Evolutionary conservation across 2,329 filamentous ascomycete genomes (phyloP).

Genomic region (Hymenoscyphus occultus): DNA sequence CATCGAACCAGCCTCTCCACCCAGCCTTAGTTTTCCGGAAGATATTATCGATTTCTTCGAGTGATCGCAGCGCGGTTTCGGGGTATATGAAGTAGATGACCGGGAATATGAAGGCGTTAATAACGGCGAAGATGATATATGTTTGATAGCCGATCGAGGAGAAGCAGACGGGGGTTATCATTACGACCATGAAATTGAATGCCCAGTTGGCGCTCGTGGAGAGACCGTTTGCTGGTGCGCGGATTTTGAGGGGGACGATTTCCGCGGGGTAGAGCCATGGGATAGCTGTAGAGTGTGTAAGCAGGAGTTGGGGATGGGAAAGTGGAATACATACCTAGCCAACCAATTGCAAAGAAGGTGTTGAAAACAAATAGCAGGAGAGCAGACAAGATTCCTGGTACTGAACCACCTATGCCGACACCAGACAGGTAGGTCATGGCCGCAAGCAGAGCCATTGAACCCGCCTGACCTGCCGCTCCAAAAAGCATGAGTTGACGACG

Average conservation of each 20-base stretch:
- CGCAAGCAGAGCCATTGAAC: slow-evolving; percentile 61
- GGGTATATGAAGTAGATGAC: slow-evolving; percentile 61
- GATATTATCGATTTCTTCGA: slow-evolving; percentile 66
- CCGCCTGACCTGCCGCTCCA: slow-evolving; percentile 60
- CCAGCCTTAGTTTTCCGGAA: slow-evolving; percentile 51
- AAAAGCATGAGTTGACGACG: slow-evolving; percentile 71
- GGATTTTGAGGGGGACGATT: slow-evolving; percentile 50
- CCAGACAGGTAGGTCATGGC: slow-evolving; percentile 40
- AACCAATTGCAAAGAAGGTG: slow-evolving; percentile 51
- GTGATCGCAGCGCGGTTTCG: slow-evolving; percentile 60
- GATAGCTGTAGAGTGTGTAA: not conserved
- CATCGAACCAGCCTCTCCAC: slow-evolving; percentile 39
- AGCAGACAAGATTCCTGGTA: slow-evolving; percentile 34
- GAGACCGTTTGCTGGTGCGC: slow-evolving; percentile 57
- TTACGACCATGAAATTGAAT: slow-evolving; percentile 55
- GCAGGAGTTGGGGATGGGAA: not conserved
- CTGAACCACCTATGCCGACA: slow-evolving; percentile 36
- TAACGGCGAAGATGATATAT: slow-evolving; percentile 64
- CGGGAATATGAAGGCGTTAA: slow-evolving; percentile 39
- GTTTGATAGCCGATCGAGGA: slow-evolving; percentile 56
- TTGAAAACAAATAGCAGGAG: slow-evolving; percentile 49
- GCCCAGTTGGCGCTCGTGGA: slow-evolving; percentile 43
- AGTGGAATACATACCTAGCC: slow-evolving; percentile 43
- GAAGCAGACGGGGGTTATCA: slow-evolving; percentile 38
- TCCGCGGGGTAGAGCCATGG: slow-evolving; percentile 58